Evolutionary conservation across 2,329 filamentous ascomycete genomes (phyloP), one percentile per base, ranked within the genome.

Genomic region (Tricladium varicosporioides): DNA sequence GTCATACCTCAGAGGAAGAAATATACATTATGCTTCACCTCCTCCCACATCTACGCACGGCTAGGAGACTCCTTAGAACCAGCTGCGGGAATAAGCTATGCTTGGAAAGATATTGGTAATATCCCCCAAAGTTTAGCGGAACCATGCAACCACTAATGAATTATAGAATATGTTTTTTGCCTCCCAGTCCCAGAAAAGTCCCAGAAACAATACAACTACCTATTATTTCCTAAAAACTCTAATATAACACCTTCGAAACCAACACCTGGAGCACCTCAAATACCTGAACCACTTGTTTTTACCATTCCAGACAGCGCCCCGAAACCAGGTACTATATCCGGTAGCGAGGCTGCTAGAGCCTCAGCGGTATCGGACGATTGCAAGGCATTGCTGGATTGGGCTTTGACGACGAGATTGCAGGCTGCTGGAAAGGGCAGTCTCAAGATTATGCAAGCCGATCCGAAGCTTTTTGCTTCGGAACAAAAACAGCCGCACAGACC

Each of bases 1-100:
- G 81, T 83, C 0, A 77, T 87, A 3, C 86, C 86, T 0, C 83
- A 85, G 72, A 77, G 86, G 60, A 89, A 88, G 72, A 89, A 88
- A 71, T 84, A 84, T 63, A 82, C 84, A 61, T 70, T 88, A 8
- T 85, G 82, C 70, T 81, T 88, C 60, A 88, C 84, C 2, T 72
- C 77, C 5, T 76, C 78, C 58, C 81, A 82, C 61, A 65, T 87
- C 33, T 87, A 86, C 60, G 83, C 83, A 13, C 76, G 80, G 36
- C 73, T 75, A 1, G 74, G 81, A 0, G 78, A 78, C 45, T 80
- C 80, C 1, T 77, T 76, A 1, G 73, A 74, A 19, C 81, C 82
- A 0, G 75, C 81, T 14, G 72, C 78, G 15, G 79, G 78, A 47
- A 80, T 83, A 48, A 76, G 79, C 13, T 84, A 85, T 63, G 75